Evolutionary conservation across 352 stramenopile genomes (phyloP).

Genomic region (Globisporangium irregulare): DNA sequence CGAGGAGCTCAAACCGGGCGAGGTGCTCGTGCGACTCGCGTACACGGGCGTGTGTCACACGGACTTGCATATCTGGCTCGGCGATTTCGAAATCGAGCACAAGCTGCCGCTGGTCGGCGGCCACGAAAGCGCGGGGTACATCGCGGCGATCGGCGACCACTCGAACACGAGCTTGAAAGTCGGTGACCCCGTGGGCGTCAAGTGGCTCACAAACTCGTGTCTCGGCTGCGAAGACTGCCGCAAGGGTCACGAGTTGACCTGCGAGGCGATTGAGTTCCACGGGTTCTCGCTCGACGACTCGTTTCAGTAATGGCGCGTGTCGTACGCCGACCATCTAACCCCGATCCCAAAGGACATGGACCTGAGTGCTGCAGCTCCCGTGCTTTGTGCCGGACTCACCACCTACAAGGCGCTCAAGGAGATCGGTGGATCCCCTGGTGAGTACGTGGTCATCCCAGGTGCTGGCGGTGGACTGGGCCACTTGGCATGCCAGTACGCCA

Average conservation of each 20-base stretch:
- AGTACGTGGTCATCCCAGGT: constrained; percentile 57
- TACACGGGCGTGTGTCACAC: constrained; percentile 55
- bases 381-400: constrained; percentile 88
- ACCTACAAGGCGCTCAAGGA: constrained; percentile 81
- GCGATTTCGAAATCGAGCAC: no score
- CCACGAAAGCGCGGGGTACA: no score
- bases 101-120: no score
- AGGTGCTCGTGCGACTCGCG: constrained; percentile 50
- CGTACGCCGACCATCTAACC: constrained; percentile 24
- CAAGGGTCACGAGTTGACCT: no score
- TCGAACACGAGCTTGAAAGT: no score
- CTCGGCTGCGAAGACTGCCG: no score
- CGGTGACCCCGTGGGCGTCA: no score
- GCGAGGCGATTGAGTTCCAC: no score
- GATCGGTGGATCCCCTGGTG: constrained; percentile 38
- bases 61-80: constrained; percentile 12
- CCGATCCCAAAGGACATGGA: constrained; percentile 59
- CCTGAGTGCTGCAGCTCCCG: constrained; percentile 38
- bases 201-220: no score
- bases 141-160: no score
- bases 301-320: no score
- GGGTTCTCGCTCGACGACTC: no score
- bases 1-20: constrained; percentile 35
- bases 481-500: constrained; percentile 72
- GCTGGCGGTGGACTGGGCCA: constrained; percentile 71